phyloP scores from a whole-genome alignment of 768 basidiomycete genomes.

The Tulasnella sp. region DNA sequence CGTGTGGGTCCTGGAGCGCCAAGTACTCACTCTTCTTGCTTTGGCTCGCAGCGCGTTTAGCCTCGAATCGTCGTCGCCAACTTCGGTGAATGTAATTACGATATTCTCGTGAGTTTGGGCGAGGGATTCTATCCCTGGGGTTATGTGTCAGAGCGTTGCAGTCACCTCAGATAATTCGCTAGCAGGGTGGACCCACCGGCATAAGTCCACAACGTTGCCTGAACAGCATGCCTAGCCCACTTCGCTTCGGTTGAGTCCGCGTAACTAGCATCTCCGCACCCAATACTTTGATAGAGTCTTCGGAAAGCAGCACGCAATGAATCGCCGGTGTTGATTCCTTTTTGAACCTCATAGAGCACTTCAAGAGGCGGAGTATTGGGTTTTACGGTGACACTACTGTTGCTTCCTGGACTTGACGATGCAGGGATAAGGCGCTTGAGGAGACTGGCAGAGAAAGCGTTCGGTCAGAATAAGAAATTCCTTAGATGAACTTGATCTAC shows the following conservation, averaged over 20 bases:
- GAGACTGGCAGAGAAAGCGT: conserved; percentile 44
- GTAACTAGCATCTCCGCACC: conserved; percentile 20
- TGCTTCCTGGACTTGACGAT: neutral
- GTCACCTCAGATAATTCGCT: neutral
- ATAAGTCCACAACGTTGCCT: conserved; percentile 66
- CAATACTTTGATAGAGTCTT: conserved; percentile 28
- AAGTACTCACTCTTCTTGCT: conserved; percentile 55
- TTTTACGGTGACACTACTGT: conserved; percentile 47
- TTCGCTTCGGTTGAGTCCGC: conserved; percentile 43
- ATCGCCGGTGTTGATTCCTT: conserved; percentile 51
- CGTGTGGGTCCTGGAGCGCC: neutral
- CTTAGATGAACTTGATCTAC: conserved; percentile 23
- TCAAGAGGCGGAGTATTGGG: conserved; percentile 71
- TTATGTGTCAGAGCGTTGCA: conserved; percentile 27
- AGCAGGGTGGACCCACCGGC: conserved; percentile 47
- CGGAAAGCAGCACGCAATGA: conserved; percentile 18
- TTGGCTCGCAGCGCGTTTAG: conserved; percentile 60
- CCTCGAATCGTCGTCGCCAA: conserved; percentile 58
- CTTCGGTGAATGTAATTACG: conserved; percentile 60
- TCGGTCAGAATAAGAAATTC: neutral
- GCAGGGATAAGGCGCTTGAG: conserved; percentile 62
- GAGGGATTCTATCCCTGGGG: conserved; percentile 60
- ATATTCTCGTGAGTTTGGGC: conserved; percentile 64
- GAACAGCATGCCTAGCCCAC: conserved; percentile 69
- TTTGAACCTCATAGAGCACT: conserved; percentile 69